Base-by-base conservation (phyloP, 139 green algal genomes). In the Chlorella vulgaris region DNA sequence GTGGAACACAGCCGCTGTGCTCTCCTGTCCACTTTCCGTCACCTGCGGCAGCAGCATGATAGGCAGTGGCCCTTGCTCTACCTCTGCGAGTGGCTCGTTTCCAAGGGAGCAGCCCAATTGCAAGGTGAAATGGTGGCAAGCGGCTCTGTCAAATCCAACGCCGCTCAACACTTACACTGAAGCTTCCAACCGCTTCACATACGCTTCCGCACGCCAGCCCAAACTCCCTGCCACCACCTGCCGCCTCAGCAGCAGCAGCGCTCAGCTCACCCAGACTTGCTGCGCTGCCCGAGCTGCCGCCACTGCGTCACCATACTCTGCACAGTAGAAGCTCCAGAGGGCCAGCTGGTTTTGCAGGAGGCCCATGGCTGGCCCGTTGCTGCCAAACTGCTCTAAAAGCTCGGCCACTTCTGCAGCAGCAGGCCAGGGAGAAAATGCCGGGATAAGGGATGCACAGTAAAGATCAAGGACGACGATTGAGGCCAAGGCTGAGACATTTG, bases 301-400 rank as follows among this genome's bases (percentile, higher is more conserved):
- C 31, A 77, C 70, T 0, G 70, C 70, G 1, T 65, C 18, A 4
- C 19, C 29, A 3, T 65, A 62, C 31, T 77, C 26, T 0, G 43
- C 70, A 21, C 43, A 29, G 21, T 31, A 40, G 47, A 77, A 77
- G 47, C n/a, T 43, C 70, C 70, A 77, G 26, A 77, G 47, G 8
- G 70, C 70, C 43, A 65, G 47, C 31, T 77, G 70, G 47, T 77
- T 77, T 42, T 77, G 36, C 2, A 77, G 13, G 40, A 77, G 18
- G 19, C 70, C 70, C 4, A 77, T 31, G 7, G 70, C 28, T 2
- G 70, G 43, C 43, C 63, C 70, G 26, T 50, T 26, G 24, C 7
- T 22, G 21, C 70, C 70, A 24, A 31, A 77, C 47, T 31, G 36
- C 2, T 63, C 70, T 6, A 43, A 29, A 15, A 77, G 47, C 29